Evolutionary conservation across 2,329 filamentous ascomycete genomes (phyloP).

Genomic region (Periconia sp.): DNA sequence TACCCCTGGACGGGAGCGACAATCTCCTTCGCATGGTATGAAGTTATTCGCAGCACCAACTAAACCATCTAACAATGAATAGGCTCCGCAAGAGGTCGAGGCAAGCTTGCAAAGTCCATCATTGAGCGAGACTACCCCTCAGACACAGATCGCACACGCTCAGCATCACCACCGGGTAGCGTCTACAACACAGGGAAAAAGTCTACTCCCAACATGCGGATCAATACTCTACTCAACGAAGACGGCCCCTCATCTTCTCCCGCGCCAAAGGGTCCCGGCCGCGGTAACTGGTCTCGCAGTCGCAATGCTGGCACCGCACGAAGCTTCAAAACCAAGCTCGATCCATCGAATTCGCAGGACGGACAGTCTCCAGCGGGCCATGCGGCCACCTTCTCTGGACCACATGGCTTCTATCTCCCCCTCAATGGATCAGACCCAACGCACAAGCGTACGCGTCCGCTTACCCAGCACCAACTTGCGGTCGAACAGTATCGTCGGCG

Average conservation of each 20-base stretch:
- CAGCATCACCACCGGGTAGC: conserved; percentile 50
- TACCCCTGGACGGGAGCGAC: conserved; percentile 47
- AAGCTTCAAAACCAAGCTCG: conserved; percentile 44
- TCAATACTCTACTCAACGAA: conserved; percentile 57
- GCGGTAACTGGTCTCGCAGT: conserved; percentile 57
- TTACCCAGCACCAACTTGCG: conserved; percentile 81
- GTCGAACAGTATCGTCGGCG: conserved; percentile 80
- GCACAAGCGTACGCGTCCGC: conserved; percentile 69
- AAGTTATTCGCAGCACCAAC: background rate
- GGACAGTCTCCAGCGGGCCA: conserved; percentile 39
- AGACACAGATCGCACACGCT: conserved; percentile 56
- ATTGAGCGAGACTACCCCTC: conserved; percentile 47
- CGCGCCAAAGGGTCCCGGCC: conserved; percentile 52
- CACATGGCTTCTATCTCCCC: conserved; percentile 56
- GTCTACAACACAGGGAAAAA: conserved; percentile 48
- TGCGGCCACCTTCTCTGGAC: conserved; percentile 56
- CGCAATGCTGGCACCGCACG: conserved; percentile 27
- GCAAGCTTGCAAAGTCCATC: conserved; percentile 42
- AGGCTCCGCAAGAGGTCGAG: conserved; percentile 44
- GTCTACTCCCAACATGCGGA: conserved; percentile 51
- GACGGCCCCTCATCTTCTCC: conserved; percentile 42
- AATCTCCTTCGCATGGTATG: conserved; percentile 47
- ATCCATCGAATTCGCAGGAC: conserved; percentile 37
- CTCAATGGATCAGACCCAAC: conserved; percentile 55
- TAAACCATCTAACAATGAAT: background rate